Conservation (phyloP, 208 protist genomes). For the Trichomonas vaginalis region DNA sequence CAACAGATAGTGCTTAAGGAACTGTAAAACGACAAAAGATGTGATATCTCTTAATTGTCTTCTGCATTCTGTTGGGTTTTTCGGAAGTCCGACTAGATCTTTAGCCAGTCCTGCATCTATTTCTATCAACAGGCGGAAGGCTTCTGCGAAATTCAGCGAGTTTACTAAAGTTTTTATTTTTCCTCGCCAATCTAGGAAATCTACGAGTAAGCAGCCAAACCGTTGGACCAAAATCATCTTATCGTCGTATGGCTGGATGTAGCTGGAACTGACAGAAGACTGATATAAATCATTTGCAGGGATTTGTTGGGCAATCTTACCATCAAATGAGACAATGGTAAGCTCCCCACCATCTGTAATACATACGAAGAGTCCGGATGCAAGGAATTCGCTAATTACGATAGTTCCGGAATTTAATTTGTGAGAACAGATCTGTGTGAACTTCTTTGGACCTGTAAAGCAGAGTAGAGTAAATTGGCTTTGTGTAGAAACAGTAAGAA, state of each 20-base stretch:
- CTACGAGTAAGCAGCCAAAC: not conserved
- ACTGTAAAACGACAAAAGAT: not conserved
- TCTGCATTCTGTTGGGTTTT: not conserved
- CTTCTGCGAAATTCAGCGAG: not conserved
- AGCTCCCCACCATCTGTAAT: not conserved
- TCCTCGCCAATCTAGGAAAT: not conserved
- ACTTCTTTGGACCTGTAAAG: not conserved
- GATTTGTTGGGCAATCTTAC: not conserved
- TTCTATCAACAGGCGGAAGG: not conserved
- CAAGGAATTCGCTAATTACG: not conserved
- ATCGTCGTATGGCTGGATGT: not conserved
- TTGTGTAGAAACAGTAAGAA: not conserved
- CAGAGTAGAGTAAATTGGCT: not conserved
- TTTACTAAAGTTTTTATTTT: not conserved
- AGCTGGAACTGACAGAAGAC: not conserved
- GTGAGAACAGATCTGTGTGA: not conserved
- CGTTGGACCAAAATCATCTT: not conserved
- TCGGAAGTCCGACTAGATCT: not conserved
- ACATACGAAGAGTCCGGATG: not conserved
- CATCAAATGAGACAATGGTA: not conserved
- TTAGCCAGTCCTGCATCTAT: not conserved
- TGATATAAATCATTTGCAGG: not conserved
- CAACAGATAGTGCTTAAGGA: not conserved
- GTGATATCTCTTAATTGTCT: not conserved
- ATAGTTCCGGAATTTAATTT: not conserved